Conservation (phyloP, 2,329 filamentous ascomycete genomes). For the Rutstroemia sp. region DNA sequence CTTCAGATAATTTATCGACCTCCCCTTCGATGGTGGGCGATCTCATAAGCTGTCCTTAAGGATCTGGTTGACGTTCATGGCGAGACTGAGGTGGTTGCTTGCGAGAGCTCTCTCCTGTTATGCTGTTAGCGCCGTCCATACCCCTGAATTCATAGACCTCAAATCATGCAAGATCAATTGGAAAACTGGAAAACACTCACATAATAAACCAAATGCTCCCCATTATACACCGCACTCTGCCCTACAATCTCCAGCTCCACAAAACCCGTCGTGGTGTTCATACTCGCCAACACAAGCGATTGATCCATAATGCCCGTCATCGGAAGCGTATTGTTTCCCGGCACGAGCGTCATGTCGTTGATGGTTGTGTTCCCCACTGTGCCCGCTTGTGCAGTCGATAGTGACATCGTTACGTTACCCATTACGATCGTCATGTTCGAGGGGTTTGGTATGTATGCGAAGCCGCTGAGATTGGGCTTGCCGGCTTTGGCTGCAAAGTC, state of each 20-base stretch:
- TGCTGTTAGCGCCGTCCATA: neutral
- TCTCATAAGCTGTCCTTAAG: neutral
- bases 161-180: neutral
- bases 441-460: slow-evolving; percentile 51
- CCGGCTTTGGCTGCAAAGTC: slow-evolving; percentile 33
- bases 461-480: slow-evolving; percentile 46
- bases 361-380: slow-evolving; percentile 43
- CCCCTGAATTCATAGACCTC: neutral
- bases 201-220: slow-evolving; percentile 45
- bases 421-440: slow-evolving; percentile 48
- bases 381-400: slow-evolving; percentile 34
- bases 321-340: slow-evolving; percentile 44
- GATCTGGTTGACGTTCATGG: neutral
- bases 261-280: slow-evolving; percentile 32
- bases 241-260: slow-evolving; percentile 44
- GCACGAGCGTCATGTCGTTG: slow-evolving; percentile 42
- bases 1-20: neutral
- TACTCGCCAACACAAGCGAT: slow-evolving; percentile 24
- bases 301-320: slow-evolving; percentile 44
- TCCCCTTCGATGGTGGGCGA: neutral
- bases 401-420: slow-evolving; percentile 50
- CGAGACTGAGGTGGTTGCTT: neutral
- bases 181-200: slow-evolving; percentile 16
- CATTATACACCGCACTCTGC: slow-evolving; percentile 40
- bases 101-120: neutral